These are phyloP conservation scores for Incumbomyces lentus DNA, from an alignment of 2,329 filamentous ascomycete genomes.

Conservation along the genomic window DNA sequence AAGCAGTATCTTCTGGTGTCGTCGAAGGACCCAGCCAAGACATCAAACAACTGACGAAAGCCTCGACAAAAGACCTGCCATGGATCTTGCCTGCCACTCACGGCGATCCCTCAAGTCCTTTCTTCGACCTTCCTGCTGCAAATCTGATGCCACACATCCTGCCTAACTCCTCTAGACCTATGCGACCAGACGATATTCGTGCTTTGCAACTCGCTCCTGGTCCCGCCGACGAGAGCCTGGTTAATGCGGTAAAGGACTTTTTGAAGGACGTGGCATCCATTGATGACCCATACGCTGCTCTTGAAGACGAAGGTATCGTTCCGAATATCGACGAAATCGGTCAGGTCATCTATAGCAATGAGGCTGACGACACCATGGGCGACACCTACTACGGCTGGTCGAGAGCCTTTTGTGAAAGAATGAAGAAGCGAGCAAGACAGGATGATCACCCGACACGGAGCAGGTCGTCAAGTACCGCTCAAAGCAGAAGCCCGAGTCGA, in stretches of 20 bases:
- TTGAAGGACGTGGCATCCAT: slow-evolving; percentile 60
- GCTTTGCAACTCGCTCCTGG: slow-evolving; percentile 61
- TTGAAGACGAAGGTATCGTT: slow-evolving; percentile 38
- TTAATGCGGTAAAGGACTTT: slow-evolving; percentile 58
- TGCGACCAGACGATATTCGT: slow-evolving; percentile 60
- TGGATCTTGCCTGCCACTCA: slow-evolving; percentile 67
- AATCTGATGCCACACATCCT: slow-evolving; percentile 72
- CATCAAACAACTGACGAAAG: slow-evolving; percentile 16
- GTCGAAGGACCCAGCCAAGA: background rate
- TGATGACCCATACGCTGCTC: slow-evolving; percentile 34
- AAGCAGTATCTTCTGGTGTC: slow-evolving; percentile 20
- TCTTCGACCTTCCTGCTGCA: slow-evolving; percentile 72
- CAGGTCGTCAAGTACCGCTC: slow-evolving; percentile 25
- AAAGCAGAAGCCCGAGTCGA: slow-evolving; percentile 33
- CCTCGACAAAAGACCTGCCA: slow-evolving; percentile 41
- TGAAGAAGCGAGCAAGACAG: slow-evolving; percentile 46
- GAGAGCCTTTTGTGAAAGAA: slow-evolving; percentile 65
- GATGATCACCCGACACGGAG: slow-evolving; percentile 8
- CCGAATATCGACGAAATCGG: slow-evolving; percentile 67
- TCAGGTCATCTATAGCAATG: slow-evolving; percentile 55
- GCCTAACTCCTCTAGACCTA: slow-evolving; percentile 63
- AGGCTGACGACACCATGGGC: slow-evolving; percentile 54
- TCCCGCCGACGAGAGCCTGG: slow-evolving; percentile 56
- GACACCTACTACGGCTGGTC: slow-evolving; percentile 89
- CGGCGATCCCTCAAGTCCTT: slow-evolving; percentile 61